These are phyloP conservation scores for Phoenix dactylifera DNA, from an alignment of 176 grass and related monocot species.

Conservation along the genomic window DNA sequence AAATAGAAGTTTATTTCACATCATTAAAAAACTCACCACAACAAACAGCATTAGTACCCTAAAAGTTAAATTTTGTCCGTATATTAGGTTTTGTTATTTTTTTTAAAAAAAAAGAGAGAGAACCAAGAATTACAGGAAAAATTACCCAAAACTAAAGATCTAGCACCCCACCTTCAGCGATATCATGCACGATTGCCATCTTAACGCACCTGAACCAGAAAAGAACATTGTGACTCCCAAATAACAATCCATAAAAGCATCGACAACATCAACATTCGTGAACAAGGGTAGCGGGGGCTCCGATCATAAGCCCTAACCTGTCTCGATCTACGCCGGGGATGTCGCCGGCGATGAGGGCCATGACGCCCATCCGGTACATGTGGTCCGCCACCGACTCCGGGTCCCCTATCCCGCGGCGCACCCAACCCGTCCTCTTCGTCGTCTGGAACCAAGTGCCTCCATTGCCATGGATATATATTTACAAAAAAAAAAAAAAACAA, in stretches of 20 bases:
- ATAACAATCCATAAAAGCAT: too few species aligned
- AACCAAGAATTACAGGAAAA: too few species aligned
- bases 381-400: slow-evolving; percentile 96
- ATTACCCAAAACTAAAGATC: too few species aligned
- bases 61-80: too few species aligned
- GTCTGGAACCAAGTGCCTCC: slow-evolving; percentile 37
- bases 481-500: not conserved
- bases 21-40: too few species aligned
- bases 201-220: slow-evolving; percentile 64
- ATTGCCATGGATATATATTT: not conserved
- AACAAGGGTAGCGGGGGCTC: too few species aligned
- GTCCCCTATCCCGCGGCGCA: slow-evolving; percentile 77
- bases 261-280: too few species aligned
- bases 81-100: too few species aligned
- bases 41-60: too few species aligned
- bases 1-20: too few species aligned
- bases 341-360: slow-evolving; percentile 68
- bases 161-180: slow-evolving; percentile 69
- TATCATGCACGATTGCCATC: slow-evolving; percentile 97
- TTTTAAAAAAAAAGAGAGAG: too few species aligned
- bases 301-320: slow-evolving; percentile 30
- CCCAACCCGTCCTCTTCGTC: slow-evolving; percentile 95
- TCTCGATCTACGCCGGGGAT: slow-evolving; percentile 65
- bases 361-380: slow-evolving; percentile 97
- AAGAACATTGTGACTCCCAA: too few species aligned